Evolutionary conservation across 169 alveolate species (phyloP).

Genomic region (Plasmodium malariae): DNA sequence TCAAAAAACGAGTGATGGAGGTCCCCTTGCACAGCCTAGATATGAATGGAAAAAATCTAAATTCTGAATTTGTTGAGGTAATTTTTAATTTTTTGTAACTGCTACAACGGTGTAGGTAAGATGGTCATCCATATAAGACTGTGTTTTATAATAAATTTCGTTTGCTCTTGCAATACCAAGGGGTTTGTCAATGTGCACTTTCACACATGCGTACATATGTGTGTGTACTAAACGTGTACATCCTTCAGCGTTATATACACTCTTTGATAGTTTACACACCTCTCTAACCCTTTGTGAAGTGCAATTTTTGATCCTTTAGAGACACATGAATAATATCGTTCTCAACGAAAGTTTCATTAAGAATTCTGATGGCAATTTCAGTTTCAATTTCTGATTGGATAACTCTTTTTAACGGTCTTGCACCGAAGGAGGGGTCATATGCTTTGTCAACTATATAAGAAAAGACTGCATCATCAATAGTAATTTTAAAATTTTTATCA

Average conservation of each 20-base stretch:
- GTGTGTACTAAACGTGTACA: not conserved
- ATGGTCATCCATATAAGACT: no score
- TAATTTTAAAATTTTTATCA: slow-evolving; percentile 87
- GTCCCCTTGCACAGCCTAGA: no score
- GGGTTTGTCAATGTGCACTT: no score
- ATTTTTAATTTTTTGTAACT: no score
- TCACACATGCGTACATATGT: not conserved
- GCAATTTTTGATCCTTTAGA: slow-evolving; percentile 46
- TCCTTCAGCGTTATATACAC: not conserved
- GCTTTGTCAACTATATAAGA: slow-evolving; percentile 89
- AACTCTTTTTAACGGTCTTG: slow-evolving; percentile 89
- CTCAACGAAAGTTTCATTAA: slow-evolving; percentile 83
- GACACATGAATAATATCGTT: slow-evolving; percentile 82
- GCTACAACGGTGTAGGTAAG: no score
- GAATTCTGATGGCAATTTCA: slow-evolving; percentile 86
- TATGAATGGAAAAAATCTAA: no score
- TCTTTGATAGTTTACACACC: no score
- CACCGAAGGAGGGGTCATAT: slow-evolving; percentile 92
- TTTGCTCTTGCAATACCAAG: no score
- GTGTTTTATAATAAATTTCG: no score
- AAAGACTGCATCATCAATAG: slow-evolving; percentile 89
- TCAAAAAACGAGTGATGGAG: no score
- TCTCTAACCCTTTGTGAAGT: slow-evolving; percentile 39
- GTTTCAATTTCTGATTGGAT: slow-evolving; percentile 91
- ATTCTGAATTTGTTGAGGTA: no score